These are phyloP conservation scores for Hyaloperonospora arabidopsidis DNA, from an alignment of 352 stramenopile genomes.

Conservation along the genomic window DNA sequence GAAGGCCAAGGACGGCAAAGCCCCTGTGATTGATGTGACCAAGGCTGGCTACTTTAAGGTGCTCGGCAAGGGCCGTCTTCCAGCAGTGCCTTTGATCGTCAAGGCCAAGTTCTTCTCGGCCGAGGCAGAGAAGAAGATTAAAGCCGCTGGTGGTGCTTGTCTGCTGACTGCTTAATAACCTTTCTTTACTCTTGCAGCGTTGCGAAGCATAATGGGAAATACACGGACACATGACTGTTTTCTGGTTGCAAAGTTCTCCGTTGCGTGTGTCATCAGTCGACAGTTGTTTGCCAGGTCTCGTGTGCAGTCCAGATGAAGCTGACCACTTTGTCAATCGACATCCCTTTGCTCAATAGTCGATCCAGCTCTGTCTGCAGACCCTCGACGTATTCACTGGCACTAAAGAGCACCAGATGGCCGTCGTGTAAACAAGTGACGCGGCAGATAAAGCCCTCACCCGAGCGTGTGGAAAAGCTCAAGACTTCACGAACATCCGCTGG, in stretches of 20 bases:
- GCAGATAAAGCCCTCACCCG: conserved; percentile 15
- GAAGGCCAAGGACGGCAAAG: conserved; percentile 91
- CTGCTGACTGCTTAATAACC: conserved; percentile 94
- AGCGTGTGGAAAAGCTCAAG: conserved; percentile 46
- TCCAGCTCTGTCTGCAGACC: conserved; percentile 19
- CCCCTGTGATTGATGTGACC: conserved; percentile 98
- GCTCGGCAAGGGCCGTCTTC: conserved; percentile 97
- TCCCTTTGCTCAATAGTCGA: conserved; percentile 5
- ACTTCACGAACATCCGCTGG: conserved; percentile 22
- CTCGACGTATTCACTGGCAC: conserved; percentile 26
- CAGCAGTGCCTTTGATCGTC: conserved; percentile 96
- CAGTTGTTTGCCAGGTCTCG: not conserved
- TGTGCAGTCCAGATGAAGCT: conserved; percentile 7
- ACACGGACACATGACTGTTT: conserved; percentile 36
- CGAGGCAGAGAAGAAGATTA: conserved; percentile 99
- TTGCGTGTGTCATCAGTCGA: too few relatives aligned
- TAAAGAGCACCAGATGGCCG: conserved; percentile 7
- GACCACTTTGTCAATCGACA: conserved; percentile 3
- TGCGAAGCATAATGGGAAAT: conserved; percentile 79
- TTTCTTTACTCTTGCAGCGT: conserved; percentile 47
- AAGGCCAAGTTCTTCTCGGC: conserved; percentile 99
- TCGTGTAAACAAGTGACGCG: conserved; percentile 32
- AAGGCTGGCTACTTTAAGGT: conserved; percentile 99
- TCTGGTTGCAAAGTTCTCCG: conserved; percentile 13
- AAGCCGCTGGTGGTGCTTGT: conserved; percentile 96